Conservation (phyloP, 352 stramenopile genomes). For the Chrysophaeum taylorii region DNA sequence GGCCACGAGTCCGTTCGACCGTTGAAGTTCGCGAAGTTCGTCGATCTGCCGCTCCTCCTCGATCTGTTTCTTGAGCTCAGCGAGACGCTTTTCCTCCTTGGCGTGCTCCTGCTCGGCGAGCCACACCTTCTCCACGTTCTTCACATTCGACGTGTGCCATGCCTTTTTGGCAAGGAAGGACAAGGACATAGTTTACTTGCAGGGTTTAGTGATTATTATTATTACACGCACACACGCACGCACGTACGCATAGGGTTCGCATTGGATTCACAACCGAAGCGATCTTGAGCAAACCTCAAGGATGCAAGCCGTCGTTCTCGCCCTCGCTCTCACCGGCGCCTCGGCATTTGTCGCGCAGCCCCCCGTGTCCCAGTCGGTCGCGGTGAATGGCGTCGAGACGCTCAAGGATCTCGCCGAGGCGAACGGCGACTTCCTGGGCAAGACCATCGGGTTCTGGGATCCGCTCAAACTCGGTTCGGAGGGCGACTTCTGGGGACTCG, state of each 20-base stretch:
- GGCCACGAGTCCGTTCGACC: background rate
- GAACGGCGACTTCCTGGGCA: background rate
- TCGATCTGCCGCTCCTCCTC: constrained; percentile 87
- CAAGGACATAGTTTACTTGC: constrained; percentile 40
- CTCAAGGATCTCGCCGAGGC: constrained; percentile 1
- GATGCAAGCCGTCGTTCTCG: background rate
- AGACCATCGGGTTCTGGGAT: constrained; percentile 3
- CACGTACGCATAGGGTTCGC: background rate
- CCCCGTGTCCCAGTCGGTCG: too few relatives aligned
- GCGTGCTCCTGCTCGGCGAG: constrained; percentile 85
- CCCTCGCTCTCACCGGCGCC: background rate
- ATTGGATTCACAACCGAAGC: background rate
- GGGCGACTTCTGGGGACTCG: background rate
- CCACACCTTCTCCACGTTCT: constrained; percentile 96
- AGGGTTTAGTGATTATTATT: background rate
- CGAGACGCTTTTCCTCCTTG: constrained; percentile 77
- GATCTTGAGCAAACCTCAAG: background rate
- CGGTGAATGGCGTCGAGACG: too few relatives aligned
- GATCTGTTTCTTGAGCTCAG: constrained; percentile 88
- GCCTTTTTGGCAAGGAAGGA: constrained; percentile 91
- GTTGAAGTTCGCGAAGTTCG: constrained; percentile 49
- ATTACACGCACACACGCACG: too few relatives aligned
- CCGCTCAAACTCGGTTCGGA: background rate
- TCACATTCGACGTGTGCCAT: constrained; percentile 89
- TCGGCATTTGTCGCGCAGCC: background rate